Evolutionary conservation across 495 filamentous ascomycete species (phyloP), one percentile per base, ranked within the genome.

Genomic region (Cercophora newfieldiana): DNA sequence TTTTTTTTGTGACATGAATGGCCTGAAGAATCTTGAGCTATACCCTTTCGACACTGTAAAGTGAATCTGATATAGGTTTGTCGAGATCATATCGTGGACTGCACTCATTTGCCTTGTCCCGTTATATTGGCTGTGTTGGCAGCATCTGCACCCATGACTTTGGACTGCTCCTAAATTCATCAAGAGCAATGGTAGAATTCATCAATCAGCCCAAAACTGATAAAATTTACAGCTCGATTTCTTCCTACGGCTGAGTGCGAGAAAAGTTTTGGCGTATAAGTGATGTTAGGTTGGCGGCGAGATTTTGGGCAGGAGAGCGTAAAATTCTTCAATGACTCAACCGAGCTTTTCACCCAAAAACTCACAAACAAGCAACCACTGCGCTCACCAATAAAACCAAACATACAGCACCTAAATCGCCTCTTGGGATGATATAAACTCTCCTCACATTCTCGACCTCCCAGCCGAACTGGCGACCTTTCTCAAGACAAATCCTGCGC

Each of bases 251-350:
- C 12, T 44, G 2, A 14, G 37, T 44, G 37, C 12, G 37, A 44
- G 37, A 44, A 14, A 14, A 8, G 10, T 44, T 44, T 44, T 14
- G 10, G 3, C 10, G 10, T 44, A 14, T 44, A 16, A 44, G 37
- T 44, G 37, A 44, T 44, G 37, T 44, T 44, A 16, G 37, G n/a
- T n/a, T n/a, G n/a, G 37, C 37, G 37, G 37, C 37, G 37, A 44
- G 3, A 57, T 26, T 57, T 57, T 30, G 28, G 55, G 28, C 50
- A 64, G 54, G 33, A 56, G 63, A 37, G 7, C 26, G 28, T 37
- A 60, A 69, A 66, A 66, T 64, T 71, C 37, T 69, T 44, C 57
- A 33, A 47, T 72, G 65, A 74, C 67, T 70, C 71, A 70, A 65
- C 44, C 50, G 44, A 37, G 49, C 64, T 33, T 66, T 18, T 16